A percentile compares a stretch with the other conserved stretches of the same genome.
phyloP scores from a whole-genome alignment of 2,329 filamentous ascomycete species.

The Pezizomycotina sp. region DNA sequence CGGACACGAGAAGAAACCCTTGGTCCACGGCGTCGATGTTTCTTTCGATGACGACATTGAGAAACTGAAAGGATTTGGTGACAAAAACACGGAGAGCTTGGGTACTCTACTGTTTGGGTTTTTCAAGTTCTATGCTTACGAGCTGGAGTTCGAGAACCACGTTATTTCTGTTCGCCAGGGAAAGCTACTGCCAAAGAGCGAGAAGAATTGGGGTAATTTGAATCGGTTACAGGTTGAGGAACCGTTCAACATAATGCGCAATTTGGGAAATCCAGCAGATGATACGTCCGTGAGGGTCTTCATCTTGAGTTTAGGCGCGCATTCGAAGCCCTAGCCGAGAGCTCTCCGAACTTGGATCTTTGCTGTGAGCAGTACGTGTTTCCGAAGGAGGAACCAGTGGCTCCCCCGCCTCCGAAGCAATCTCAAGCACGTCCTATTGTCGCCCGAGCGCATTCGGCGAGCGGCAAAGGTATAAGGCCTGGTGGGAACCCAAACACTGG shows the following conservation, averaged over 20 bases:
- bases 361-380: slow-evolving; percentile 80
- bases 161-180: slow-evolving; percentile 77
- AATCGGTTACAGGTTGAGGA: slow-evolving; percentile 90
- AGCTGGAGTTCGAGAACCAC: slow-evolving; percentile 72
- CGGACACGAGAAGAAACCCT: slow-evolving; percentile 43
- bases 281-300: slow-evolving; percentile 81
- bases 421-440: no score
- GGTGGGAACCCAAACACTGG: no score
- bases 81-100: slow-evolving; percentile 62
- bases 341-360: slow-evolving; percentile 52
- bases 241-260: slow-evolving; percentile 77
- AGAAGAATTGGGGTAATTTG: slow-evolving; percentile 72
- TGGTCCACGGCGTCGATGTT: slow-evolving; percentile 49
- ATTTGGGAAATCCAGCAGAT: slow-evolving; percentile 90
- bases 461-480: no score
- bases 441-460: no score
- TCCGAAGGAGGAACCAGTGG: slow-evolving; percentile 54
- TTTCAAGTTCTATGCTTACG: slow-evolving; percentile 86
- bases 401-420: slow-evolving; percentile 16
- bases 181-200: slow-evolving; percentile 57
- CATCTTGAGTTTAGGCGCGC: slow-evolving; percentile 79
- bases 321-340: slow-evolving; percentile 60
- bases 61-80: slow-evolving; percentile 55
- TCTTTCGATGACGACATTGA: slow-evolving; percentile 78
- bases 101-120: slow-evolving; percentile 87